Base-by-base conservation (phyloP, 495 filamentous ascomycete genomes). In the Neurospora sp. region DNA sequence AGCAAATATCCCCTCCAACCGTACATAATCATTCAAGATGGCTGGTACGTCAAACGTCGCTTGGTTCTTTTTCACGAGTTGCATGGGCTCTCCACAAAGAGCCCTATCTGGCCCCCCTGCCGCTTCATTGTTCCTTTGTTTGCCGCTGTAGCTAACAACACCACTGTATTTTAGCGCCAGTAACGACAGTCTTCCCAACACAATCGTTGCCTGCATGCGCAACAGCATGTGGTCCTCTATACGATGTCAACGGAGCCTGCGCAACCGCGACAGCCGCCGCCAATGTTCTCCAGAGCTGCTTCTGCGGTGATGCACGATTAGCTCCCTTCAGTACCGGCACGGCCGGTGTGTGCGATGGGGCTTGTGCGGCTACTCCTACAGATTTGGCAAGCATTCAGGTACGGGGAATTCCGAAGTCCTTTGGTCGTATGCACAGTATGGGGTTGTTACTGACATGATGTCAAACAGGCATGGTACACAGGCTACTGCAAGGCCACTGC, bases 211-310 rank as follows among this genome's bases (percentile, higher is more conserved):
- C 86, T 48, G 75, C 85, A 1, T 89, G 87, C 73, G 84, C 82
- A 4, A 76, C 77, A 2, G 39, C 75, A 21, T 89, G 87, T 74
- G 86, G 86, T 24, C 73, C 77, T 2, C 83, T 89, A 42, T 88
- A 83, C 76, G 86, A 88, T 77, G 87, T 84, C 13, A 88, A 89
- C 75, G 87, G 86, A 74, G 84, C 79, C 70, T 89, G 87, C 76
- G 79, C 78, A 0, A 79, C 76, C 4, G 74, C 81, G 9, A 69
- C 70, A 3, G 77, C 74, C 70, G 78, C 77, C 54, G 72, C 77
- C 39, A 71, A 19, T 69, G 76, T 73, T 31, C 82, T 84, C 75
- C 77, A 80, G 13, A 76, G 73, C 31, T 89, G 87, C 75, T 88
- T 89, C 71, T 89, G 87, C 74, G 76, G 72, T 71, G 81, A 85